Percentiles rank a stretch among this genome's conserved stretches.
Conservation (phyloP, 352 stramenopile species). For the Phytophthora pseudosyringae region DNA sequence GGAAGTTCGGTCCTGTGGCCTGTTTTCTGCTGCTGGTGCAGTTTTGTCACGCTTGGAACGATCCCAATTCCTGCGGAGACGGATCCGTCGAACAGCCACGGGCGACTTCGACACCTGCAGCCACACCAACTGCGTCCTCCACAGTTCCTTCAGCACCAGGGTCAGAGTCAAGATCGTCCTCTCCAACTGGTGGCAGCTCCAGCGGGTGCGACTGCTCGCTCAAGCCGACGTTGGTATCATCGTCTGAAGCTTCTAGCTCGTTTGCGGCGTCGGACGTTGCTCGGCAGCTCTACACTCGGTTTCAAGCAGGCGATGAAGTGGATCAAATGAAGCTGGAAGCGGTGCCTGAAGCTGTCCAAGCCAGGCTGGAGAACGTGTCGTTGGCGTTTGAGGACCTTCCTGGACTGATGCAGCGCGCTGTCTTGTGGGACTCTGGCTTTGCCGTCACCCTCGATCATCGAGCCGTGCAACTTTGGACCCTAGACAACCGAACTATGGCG, state of each 20-base stretch:
- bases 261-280: conserved; percentile 27
- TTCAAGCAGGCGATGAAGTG: conserved; percentile 24
- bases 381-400: conserved; percentile 30
- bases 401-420: conserved; percentile 35
- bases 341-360: conserved; percentile 12
- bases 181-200: conserved; percentile 3
- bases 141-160: conserved; percentile 25
- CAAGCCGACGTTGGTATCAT: conserved; percentile 4
- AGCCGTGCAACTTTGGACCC: conserved; percentile 27
- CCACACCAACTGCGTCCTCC: conserved; percentile 17
- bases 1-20: neutral
- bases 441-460: conserved; percentile 16
- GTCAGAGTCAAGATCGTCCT: conserved; percentile 25
- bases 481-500: conserved; percentile 29
- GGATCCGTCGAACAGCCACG: neutral
- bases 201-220: conserved; percentile 21
- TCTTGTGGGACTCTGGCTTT: conserved; percentile 47
- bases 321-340: conserved; percentile 14
- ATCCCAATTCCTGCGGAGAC: conserved; percentile 21
- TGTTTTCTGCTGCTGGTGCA: conserved; percentile 4
- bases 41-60: conserved; percentile 4
- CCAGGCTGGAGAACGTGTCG: conserved; percentile 22
- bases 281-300: conserved; percentile 30
- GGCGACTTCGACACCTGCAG: conserved; percentile 13
- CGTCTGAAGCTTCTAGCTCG: conserved; percentile 2